These are phyloP conservation scores for Zymoseptoria passerinii DNA, from an alignment of 2,329 filamentous ascomycete species.

Conservation along the genomic window DNA sequence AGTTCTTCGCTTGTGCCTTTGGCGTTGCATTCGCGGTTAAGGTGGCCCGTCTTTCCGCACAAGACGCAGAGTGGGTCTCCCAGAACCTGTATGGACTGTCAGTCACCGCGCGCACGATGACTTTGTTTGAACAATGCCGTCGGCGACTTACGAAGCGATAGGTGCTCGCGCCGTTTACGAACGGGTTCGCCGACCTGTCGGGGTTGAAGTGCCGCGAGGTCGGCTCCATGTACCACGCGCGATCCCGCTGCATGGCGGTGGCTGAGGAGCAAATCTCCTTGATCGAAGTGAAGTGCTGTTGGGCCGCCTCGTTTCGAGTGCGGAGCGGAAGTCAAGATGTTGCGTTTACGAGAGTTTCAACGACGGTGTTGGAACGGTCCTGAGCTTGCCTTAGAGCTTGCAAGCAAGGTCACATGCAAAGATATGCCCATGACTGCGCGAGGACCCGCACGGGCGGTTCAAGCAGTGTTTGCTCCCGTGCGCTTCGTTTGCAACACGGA, in stretches of 20 bases:
- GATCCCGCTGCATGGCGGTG: not conserved
- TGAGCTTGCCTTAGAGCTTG: not conserved
- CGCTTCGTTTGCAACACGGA: not conserved
- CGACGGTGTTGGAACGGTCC: not conserved
- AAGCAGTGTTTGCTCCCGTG: not conserved
- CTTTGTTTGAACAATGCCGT: not conserved
- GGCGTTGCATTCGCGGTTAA: constrained; percentile 4
- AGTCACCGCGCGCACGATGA: not conserved
- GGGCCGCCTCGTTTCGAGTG: not conserved
- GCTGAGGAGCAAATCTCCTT: not conserved
- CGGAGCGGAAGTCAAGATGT: not conserved
- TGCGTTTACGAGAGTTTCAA: not conserved
- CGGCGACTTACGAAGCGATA: constrained; percentile 10
- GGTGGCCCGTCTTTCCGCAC: constrained; percentile 14
- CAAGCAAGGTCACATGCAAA: not conserved
- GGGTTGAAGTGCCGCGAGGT: constrained; percentile 8
- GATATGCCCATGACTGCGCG: not conserved
- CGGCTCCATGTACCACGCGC: not conserved
- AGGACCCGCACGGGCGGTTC: not conserved
- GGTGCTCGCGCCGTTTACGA: constrained; percentile 11
- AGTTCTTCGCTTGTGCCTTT: constrained; percentile 6
- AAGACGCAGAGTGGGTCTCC: constrained; percentile 16
- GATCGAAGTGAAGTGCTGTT: not conserved
- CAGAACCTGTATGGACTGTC: not conserved
- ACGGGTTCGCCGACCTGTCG: constrained; percentile 7